Base-by-base conservation (phyloP, 208 protist species). In the Leishmania guyanensis region DNA sequence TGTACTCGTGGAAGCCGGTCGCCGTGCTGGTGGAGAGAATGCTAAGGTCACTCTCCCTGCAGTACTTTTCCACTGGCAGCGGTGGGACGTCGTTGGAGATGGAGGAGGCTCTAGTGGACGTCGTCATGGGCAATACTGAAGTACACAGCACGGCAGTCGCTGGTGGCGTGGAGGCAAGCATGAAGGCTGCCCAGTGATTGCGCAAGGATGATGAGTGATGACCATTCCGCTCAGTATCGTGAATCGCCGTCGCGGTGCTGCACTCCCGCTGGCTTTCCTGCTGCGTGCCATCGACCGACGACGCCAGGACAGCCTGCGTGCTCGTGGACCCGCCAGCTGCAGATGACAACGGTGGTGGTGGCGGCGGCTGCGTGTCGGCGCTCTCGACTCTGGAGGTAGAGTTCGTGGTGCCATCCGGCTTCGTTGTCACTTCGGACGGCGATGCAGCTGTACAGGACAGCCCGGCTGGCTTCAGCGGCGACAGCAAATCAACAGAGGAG, bases 1-100 rank as follows among this genome's bases (percentile, higher is more conserved):
- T 64, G 16, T 56, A 78, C 29, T 73, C 82, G 65, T 86, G 82
- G 56, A 82, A 64, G 82, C 82, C 74, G 78, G 78, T 86, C 68
- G 46, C 77, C 20, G 76, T 58, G 53, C 77, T 70, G 33, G 78
- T 82, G 39, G 82, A 79, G 51, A 82, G 73, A 51, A 80, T 69
- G 68, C 82, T 86, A 50, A 86, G 71, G 6, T 86, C 78, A n/a
- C 82, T 82, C 48, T 82, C 82, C 22, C 82, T 76, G 62, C 26
- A n/a, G 3, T 48, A 9, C 39, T 26, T 22, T 51, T 20, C 60
- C 48, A 64, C 65, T 48, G 16, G 70, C 33, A 50, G 68, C 46
- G 22, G 0, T 4, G 20, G 9, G 3, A 6, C 39, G 16, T 65
- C 39, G 20, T 62, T 46, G 39, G 73, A 62, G 36, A 70, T 46